phyloP scores from a whole-genome alignment of 495 filamentous ascomycete species.

The Xylaria castorea region DNA sequence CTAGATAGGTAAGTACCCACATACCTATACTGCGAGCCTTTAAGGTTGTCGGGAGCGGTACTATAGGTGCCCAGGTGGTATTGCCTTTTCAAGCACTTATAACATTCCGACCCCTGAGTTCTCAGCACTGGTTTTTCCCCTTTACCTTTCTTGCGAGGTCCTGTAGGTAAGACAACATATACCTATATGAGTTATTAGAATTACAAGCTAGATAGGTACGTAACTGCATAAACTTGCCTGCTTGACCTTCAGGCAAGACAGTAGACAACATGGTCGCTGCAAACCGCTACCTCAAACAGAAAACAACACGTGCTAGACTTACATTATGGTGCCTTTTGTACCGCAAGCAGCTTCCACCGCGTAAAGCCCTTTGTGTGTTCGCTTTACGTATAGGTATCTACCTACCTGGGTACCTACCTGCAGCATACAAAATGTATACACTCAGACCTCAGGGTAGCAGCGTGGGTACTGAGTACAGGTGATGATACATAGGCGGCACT shows the following conservation, averaged over 20 bases:
- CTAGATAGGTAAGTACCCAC: neutral
- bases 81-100: neutral
- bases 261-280: constrained; percentile 1
- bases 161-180: neutral
- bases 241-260: neutral
- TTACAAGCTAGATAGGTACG: neutral
- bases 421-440: neutral
- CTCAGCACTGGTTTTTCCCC: neutral
- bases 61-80: neutral
- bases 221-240: neutral
- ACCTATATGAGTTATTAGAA: neutral
- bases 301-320: constrained; percentile 3
- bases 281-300: constrained; percentile 18
- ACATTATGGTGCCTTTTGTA: neutral
- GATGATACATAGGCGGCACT: neutral
- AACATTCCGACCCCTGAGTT: constrained; percentile 2
- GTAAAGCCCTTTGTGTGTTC: constrained; percentile 6
- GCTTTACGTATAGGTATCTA: neutral
- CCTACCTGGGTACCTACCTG: neutral
- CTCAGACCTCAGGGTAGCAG: neutral
- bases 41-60: neutral
- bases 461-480: neutral
- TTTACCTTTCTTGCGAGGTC: neutral
- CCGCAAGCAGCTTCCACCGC: constrained; percentile 18
- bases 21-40: neutral